Evolutionary conservation across 352 stramenopile genomes (phyloP), one percentile per base, ranked within the genome.

Genomic region (Pythium sp.): DNA sequence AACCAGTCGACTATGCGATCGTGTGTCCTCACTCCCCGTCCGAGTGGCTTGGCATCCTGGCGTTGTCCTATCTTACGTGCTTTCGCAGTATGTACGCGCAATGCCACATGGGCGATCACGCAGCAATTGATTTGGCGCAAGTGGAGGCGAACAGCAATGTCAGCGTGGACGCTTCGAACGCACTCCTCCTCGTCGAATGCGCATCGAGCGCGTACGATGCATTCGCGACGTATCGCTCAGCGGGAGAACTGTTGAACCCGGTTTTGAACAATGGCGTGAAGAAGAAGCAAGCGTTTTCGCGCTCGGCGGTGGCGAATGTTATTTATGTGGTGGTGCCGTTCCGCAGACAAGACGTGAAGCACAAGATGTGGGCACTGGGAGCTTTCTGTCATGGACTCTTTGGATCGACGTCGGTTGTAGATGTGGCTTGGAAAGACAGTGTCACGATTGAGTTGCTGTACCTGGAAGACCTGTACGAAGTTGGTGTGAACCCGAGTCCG

Each of bases 311-410:
- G 14, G 79, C 77, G 26, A 91, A 79, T 54, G 83, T 93, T 15
- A 75, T 93, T 32, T 92, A 87, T 58, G 49, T 93, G n/a, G 82
- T 92, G 0, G 82, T 84, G 1, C 86, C 86, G 3, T 84, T 92
- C 53, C 79, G 82, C 5, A 73, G 82, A 41, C 75, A 72, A 14
- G 84, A 93, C 64, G 72, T 91, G 18, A 89, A 86, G 64, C 86
- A 93, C 69, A 89, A 89, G 62, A 77, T 85, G 70, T 93, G 86
- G 86, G 60, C 75, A 6, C 65, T 93, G 6, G 86, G 86, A 14
- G 82, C 86, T 9, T 89, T 93, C 53, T 76, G 74, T 5, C 77
- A 71, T 1, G 86, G 86, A 5, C 75, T 91, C 22, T 93, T 88
- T 67, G 79, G 78, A 32, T 38, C 56, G 47, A 63, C 57, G 3